Evolutionary conservation across 2,329 filamentous ascomycete species (phyloP).

Genomic region (Aspergillus sp.): DNA sequence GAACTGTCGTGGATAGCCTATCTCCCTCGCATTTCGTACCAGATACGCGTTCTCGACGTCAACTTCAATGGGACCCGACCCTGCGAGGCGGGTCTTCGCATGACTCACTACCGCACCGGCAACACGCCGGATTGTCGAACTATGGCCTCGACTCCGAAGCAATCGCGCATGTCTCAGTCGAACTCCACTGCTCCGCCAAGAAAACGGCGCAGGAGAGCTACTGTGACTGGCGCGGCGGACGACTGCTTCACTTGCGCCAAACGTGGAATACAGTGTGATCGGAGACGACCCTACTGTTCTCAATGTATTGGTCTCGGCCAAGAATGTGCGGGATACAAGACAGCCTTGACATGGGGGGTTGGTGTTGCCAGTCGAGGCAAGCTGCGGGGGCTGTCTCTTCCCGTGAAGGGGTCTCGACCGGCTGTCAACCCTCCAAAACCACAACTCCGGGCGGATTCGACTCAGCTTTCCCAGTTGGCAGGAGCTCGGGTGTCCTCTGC

Average conservation of each 20-base stretch:
- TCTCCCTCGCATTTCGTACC: too few relatives aligned
- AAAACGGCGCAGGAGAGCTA: constrained; percentile 77
- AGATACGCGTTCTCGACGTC: too few relatives aligned
- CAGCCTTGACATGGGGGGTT: constrained; percentile 90
- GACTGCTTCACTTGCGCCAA: constrained; percentile 93
- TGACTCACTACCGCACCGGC: constrained; percentile 3
- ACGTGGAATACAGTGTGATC: constrained; percentile 75
- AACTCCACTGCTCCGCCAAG: constrained; percentile 25
- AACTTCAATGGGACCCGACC: neutral
- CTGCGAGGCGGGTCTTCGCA: neutral
- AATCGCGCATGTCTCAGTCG: constrained; percentile 16
- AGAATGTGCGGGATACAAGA: constrained; percentile 94
- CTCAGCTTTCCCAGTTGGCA: neutral
- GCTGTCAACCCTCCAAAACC: constrained; percentile 15
- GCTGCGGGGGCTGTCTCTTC: constrained; percentile 75
- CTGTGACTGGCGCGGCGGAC: constrained; percentile 78
- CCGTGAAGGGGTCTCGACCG: constrained; percentile 42
- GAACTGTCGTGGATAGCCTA: too few relatives aligned
- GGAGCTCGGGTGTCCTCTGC: neutral
- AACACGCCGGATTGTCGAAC: constrained; percentile 2
- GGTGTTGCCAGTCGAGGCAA: constrained; percentile 93
- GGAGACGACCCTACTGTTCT: constrained; percentile 85
- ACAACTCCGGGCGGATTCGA: constrained; percentile 1
- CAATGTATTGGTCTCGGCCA: constrained; percentile 86
- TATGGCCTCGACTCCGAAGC: constrained; percentile 16